Evolutionary conservation across 139 green algal genomes (phyloP), one percentile per base, ranked within the genome.

Genomic region (Ettlia oleoabundans): DNA sequence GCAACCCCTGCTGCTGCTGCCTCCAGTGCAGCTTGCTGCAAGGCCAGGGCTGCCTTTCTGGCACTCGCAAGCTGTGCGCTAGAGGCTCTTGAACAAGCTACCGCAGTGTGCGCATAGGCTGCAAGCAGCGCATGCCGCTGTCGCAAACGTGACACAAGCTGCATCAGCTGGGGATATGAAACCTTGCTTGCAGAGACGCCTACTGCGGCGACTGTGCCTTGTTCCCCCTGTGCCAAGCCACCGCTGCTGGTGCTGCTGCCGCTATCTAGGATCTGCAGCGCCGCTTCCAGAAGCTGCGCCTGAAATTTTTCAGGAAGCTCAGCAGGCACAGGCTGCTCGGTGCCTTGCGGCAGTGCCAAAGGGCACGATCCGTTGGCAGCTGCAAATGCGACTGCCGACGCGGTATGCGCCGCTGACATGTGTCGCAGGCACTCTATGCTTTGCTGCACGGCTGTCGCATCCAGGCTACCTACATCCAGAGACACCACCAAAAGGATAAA

Each of bases 381-480:
- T 15, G 52, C 69, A 67, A 80, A 84, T 6, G 78, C 78, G 4
- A 53, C 78, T n/a, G 53, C 78, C 2, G 78, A 37, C 1, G 68
- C 78, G 6, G 41, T 38, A 21, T 63, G 37, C 10, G 18, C 18
- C n/a, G 68, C 40, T 0, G 37, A 19, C 35, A 80, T 55, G 41
- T 69, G 69, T 3, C 8, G 28, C 37, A 84, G n/a, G 63, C 62
- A 78, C 28, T 40, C 33, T 32, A 53, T 35, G 64, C 62, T 62
- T 21, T 51, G 42, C 63, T 82, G 30, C 41, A 51, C 28, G 0
- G 26, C 43, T 3, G 43, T 43, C 18, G 33, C 22, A 33, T 21
- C 47, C 13, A 51, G 65, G 65, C 65, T 33, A 3, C 65, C 65
- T 72, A 35, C 55, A n/a, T 5, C 55, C 9, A 28, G 33, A 52